Evolutionary conservation across 2,329 filamentous ascomycete species (phyloP), one percentile per base, ranked within the genome.

Genomic region (Emmonsiellopsis sp.): DNA sequence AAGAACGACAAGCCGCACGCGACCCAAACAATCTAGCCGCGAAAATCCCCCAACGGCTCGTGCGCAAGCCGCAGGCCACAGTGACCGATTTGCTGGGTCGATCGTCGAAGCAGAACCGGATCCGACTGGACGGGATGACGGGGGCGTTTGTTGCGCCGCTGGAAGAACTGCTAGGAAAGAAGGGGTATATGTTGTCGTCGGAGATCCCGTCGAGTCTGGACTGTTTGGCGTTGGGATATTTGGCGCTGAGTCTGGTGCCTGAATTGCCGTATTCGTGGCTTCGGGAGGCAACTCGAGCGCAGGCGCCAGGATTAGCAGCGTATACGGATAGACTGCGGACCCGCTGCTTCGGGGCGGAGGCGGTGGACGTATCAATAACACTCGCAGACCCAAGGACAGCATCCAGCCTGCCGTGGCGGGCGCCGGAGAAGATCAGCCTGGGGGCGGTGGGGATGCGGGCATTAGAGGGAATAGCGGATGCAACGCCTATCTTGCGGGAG

Each of bases 201-300:
- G 65, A 71, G 1, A 62, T 71, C n/a, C 76, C 81, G 0, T 82
- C 81, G 2, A 82, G 79, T 52, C 70, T 94, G 27, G 91, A 96
- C 68, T 95, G 88, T 65, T 68, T 96, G 46, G 84, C 83, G 0
- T 81, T 88, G 62, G 93, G 85, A 9, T 95, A 94, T 66, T 73
- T 97, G 37, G 78, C 82, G 2, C 71, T 96, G 49, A 86, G 93
- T 74, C 74, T 86, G 1, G 75, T 79, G 27, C 79, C 84, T 0
- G 69, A 78, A 7, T 65, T 87, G 21, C 81, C 83, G 13, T 79
- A 83, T 52, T 68, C 78, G 14, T 88, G 83, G 83, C 69, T 87
- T 5, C 72, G 74, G 54, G 77, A 81, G 49, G 76, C 77, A 0
- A 74, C 87, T 63, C 66, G 71, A 52, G 68, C 66, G 21, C 79